Evolutionary conservation across 208 protist species (phyloP).

Genomic region (Novymonas esmeraldas): DNA sequence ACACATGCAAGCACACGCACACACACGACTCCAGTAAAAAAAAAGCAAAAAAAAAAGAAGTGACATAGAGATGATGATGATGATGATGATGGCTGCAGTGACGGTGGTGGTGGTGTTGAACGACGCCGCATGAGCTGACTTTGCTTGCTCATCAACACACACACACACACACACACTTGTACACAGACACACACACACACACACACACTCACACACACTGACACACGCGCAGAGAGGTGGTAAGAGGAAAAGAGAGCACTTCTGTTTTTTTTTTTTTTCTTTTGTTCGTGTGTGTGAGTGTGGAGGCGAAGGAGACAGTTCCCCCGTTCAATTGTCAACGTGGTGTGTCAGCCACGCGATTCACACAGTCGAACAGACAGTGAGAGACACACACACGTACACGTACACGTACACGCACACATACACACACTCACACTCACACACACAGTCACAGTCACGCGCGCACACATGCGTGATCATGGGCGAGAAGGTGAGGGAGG

Average conservation of each 20-base stretch:
- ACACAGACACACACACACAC: neutral
- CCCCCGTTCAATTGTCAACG: neutral
- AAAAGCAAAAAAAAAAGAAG: neutral
- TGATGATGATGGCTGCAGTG: neutral
- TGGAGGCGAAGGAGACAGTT: neutral
- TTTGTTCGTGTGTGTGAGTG: no score
- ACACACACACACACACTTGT: neutral
- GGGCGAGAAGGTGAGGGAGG: no score
- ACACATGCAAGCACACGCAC: neutral
- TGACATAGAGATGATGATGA: neutral
- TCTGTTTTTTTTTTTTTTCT: no score
- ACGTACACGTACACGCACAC: neutral
- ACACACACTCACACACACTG: no score
- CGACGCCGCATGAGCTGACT: no score
- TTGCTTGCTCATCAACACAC: neutral
- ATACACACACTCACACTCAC: neutral
- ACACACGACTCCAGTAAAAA: neutral
- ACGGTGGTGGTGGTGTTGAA: neutral
- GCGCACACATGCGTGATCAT: no score
- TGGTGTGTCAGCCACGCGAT: neutral
- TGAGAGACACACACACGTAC: neutral
- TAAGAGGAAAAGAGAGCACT: no score
- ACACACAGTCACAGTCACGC: neutral
- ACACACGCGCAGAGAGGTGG: no score
- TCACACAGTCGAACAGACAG: neutral